Percentiles rank a stretch among this genome's conserved stretches.
These are phyloP conservation scores for Drechslerella dactyloides DNA, from an alignment of 2,329 filamentous ascomycete species.

Conservation along the genomic window DNA sequence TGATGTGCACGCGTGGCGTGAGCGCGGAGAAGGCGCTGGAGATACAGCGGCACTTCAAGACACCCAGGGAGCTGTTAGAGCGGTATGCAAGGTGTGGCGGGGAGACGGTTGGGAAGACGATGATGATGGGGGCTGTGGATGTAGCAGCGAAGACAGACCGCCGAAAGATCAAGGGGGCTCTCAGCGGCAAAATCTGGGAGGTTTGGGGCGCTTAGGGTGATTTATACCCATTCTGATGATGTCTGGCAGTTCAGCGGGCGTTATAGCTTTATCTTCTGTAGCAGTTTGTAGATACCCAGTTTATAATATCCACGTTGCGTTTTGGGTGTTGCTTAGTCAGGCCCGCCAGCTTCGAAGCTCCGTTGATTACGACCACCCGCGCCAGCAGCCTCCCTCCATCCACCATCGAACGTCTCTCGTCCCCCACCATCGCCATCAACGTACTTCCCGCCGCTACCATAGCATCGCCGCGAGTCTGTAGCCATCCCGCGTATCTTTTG, in stretches of 20 bases:
- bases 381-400: constrained; percentile 27
- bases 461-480: constrained; percentile 3
- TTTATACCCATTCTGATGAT: not conserved
- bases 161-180: constrained; percentile 70
- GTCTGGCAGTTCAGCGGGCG: not conserved
- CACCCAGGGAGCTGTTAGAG: constrained; percentile 73
- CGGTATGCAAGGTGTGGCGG: constrained; percentile 68
- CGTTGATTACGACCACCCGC: constrained; percentile 37
- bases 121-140: constrained; percentile 60
- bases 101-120: constrained; percentile 58
- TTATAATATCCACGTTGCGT: not conserved
- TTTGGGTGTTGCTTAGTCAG: constrained; percentile 41
- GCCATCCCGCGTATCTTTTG: not conserved
- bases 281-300: not conserved
- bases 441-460: not conserved
- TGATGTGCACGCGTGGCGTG: constrained; percentile 78
- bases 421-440: constrained; percentile 24
- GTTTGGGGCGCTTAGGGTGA: constrained; percentile 66
- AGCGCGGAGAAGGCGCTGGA: constrained; percentile 79
- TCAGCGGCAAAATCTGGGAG: constrained; percentile 74
- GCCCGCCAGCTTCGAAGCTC: constrained; percentile 42
- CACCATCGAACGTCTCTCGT: not conserved
- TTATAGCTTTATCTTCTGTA: not conserved
- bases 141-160: constrained; percentile 68
- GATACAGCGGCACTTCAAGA: constrained; percentile 79